Percentiles rank a stretch among this genome's conserved stretches.
Evolutionary conservation across 768 basidiomycete species (phyloP).

Genomic region (Amanita pallidorosea): DNA sequence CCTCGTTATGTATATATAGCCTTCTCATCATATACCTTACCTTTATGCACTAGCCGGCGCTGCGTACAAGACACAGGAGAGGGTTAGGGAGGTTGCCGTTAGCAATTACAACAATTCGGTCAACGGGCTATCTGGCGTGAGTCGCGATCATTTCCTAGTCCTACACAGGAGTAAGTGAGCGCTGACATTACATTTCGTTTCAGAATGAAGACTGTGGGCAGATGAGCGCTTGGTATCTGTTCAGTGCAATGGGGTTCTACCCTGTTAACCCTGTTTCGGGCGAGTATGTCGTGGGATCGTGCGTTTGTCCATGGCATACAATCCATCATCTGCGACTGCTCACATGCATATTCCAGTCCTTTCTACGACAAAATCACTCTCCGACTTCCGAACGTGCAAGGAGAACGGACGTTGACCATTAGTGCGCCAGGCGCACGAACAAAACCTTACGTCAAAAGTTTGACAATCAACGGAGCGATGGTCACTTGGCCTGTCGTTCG

Average conservation of each 20-base stretch:
- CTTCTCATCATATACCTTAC: slow-evolving; percentile 82
- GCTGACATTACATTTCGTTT: neutral
- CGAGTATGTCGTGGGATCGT: slow-evolving; percentile 71
- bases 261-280: slow-evolving; percentile 75
- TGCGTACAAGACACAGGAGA: slow-evolving; percentile 59
- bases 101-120: slow-evolving; percentile 58
- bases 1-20: slow-evolving; percentile 19
- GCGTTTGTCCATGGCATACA: slow-evolving; percentile 12
- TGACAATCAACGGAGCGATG: slow-evolving; percentile 42
- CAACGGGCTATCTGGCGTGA: slow-evolving; percentile 62
- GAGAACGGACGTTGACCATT: slow-evolving; percentile 33
- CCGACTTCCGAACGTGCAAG: slow-evolving; percentile 28
- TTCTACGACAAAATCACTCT: slow-evolving; percentile 46
- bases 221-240: slow-evolving; percentile 86
- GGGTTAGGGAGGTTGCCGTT: slow-evolving; percentile 55
- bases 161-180: neutral
- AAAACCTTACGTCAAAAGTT: slow-evolving; percentile 48
- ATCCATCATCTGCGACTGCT: neutral
- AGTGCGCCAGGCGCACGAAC: slow-evolving; percentile 43
- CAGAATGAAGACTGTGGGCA: slow-evolving; percentile 88
- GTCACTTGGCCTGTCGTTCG: slow-evolving; percentile 37
- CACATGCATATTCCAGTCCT: slow-evolving; percentile 19
- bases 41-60: slow-evolving; percentile 66
- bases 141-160: slow-evolving; percentile 8
- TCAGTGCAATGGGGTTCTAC: slow-evolving; percentile 76